Percentiles rank a stretch among this genome's conserved stretches.
These are phyloP conservation scores for Lasiosphaeris hirsuta DNA, from an alignment of 495 filamentous ascomycete genomes.

Conservation along the genomic window DNA sequence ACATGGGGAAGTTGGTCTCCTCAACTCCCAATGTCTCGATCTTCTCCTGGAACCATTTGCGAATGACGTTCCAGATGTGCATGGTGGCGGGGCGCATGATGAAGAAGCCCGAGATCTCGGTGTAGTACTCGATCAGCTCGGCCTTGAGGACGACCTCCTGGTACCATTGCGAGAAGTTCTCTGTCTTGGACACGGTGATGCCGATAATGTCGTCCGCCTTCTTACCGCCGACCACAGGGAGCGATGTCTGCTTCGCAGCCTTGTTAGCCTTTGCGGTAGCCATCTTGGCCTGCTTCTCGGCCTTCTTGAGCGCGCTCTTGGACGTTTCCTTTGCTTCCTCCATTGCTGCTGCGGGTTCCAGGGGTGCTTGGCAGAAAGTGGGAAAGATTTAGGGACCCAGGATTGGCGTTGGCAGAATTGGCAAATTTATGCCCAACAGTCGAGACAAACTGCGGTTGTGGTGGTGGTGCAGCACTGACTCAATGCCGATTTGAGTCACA, in stretches of 20 bases:
- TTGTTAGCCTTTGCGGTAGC: conserved; percentile 66
- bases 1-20: conserved; percentile 94
- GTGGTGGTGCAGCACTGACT: not conserved
- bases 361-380: not conserved
- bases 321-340: conserved; percentile 50
- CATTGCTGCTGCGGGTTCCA: conserved; percentile 28
- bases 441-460: not conserved
- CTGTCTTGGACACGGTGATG: conserved; percentile 76
- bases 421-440: conserved; percentile 8
- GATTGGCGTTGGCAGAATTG: conserved; percentile 1
- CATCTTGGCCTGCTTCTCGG: conserved; percentile 62
- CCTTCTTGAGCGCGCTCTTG: conserved; percentile 72
- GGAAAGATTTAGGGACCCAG: not conserved
- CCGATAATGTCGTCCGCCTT: conserved; percentile 67
- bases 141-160: conserved; percentile 93
- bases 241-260: conserved; percentile 51
- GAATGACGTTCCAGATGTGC: conserved; percentile 90
- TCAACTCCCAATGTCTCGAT: conserved; percentile 90
- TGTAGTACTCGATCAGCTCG: conserved; percentile 74
- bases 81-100: conserved; percentile 85
- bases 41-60: conserved; percentile 78
- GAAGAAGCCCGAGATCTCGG: conserved; percentile 89
- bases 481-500: conserved; percentile 11
- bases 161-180: conserved; percentile 93
- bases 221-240: conserved; percentile 50